Base-by-base conservation (phyloP, 495 filamentous ascomycete genomes). In the Aspergillus indologenus region DNA sequence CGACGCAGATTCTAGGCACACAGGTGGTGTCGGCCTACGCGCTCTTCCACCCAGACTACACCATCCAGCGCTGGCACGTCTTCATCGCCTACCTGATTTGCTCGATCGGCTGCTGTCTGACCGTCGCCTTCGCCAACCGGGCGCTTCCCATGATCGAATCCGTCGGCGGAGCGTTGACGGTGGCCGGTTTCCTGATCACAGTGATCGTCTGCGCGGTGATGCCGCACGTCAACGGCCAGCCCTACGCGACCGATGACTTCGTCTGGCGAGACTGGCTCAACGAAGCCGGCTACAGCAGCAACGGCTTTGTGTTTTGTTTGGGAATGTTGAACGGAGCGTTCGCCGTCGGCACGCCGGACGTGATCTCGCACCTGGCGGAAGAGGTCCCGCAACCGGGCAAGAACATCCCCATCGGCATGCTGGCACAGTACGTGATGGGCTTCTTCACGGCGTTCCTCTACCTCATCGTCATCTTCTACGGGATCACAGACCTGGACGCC, bases 301-400 rank as follows among this genome's bases (percentile, higher is more conserved):
- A 85, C 55, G 91, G 89, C 5, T 83, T 96, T 18, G 90, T 87
- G 14, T 96, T 96, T 62, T 72, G 92, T 15, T 73, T 85, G 2
- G 91, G 91, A 1, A 89, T 94, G 67, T 79, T 96, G 21, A 95
- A 96, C 64, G 91, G 90, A 19, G 90, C 91, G 11, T 96, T 88
- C 68, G 84, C 88, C 18, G 85, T 96, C 34, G 91, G 91, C 14
- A 91, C 90, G 0, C 90, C 90, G 3, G 90, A 90, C 68, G 79
- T 82, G 43, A 81, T 89, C 15, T 84, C 86, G 7, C 91, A 96
- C 71, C 79, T 96, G 60, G 87, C 90, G 1, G 91, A 96, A 71
- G 91, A 96, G 71, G 76, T 96, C 14, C 87, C 89, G 0, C 74
- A 85, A 43, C 78, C 74, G 0, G 76, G 74, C 57, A 66, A 62